Evolutionary conservation across 1,284 basidiomycete genomes (phyloP).

Genomic region (Polyporus tsugae): DNA sequence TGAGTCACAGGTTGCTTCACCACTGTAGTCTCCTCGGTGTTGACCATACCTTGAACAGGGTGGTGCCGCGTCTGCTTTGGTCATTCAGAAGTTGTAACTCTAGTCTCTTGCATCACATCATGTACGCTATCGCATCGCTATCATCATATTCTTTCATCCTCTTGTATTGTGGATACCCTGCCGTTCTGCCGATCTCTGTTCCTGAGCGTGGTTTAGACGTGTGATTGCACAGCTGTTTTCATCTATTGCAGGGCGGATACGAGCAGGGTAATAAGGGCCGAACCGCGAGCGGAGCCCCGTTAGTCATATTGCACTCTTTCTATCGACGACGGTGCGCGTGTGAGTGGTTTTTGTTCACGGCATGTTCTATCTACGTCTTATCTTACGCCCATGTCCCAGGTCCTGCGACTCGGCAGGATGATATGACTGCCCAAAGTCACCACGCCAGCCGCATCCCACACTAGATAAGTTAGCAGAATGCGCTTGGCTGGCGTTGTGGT

Average conservation of each 20-base stretch:
- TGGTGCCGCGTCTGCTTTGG: conserved; percentile 90
- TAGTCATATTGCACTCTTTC: conserved; percentile 12
- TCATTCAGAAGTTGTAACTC: conserved; percentile 84
- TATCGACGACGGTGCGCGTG: conserved; percentile 25
- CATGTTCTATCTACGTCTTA: conserved; percentile 27
- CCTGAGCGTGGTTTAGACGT: conserved; percentile 14
- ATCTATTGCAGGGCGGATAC: background rate
- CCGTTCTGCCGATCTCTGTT: background rate
- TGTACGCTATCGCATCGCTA: conserved; percentile 38
- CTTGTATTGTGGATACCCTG: background rate
- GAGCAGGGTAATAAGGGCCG: background rate
- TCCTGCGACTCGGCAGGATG: background rate
- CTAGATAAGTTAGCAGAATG: conserved; percentile 19
- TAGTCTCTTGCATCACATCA: conserved; percentile 23
- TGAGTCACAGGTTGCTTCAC: conserved; percentile 51
- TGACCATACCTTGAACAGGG: conserved; percentile 59
- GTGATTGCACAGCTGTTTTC: conserved; percentile 9
- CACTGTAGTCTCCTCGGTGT: conserved; percentile 18
- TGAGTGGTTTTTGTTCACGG: conserved; percentile 27
- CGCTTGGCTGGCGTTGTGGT: conserved; percentile 8
- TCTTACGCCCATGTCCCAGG: conserved; percentile 12
- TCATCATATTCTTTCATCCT: conserved; percentile 17
- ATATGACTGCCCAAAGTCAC: background rate
- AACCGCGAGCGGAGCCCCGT: background rate
- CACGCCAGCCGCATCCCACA: background rate